These are phyloP conservation scores for Botryotinia calthae DNA, from an alignment of 2,329 filamentous ascomycete genomes.

Conservation along the genomic window DNA sequence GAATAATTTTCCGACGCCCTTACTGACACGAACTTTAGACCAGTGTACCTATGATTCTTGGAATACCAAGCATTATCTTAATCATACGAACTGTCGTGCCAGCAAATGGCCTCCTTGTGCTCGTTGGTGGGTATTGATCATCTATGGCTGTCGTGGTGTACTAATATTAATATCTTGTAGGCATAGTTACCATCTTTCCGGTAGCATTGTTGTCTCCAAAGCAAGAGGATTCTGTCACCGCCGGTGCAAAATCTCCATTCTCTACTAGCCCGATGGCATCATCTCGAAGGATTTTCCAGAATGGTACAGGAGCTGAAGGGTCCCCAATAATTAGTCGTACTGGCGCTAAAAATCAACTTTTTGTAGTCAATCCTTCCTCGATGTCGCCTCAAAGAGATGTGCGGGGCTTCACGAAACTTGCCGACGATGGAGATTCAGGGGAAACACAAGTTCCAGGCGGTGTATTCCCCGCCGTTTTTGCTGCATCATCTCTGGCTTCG, in stretches of 20 bases:
- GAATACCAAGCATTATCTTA: constrained; percentile 32
- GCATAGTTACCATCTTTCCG: constrained; percentile 33
- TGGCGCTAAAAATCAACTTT: constrained; percentile 34
- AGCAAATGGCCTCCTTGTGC: constrained; percentile 35
- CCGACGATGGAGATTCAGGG: constrained; percentile 19
- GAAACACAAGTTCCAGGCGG: constrained; percentile 31
- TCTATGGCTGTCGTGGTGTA: background rate
- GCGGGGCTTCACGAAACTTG: constrained; percentile 32
- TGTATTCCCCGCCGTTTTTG: constrained; percentile 30
- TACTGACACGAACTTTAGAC: constrained; percentile 30
- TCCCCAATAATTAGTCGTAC: constrained; percentile 32
- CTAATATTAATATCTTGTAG: constrained; percentile 21
- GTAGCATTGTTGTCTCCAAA: constrained; percentile 29
- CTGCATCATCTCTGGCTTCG: constrained; percentile 22
- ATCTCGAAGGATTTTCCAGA: constrained; percentile 30
- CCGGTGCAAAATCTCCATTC: constrained; percentile 38
- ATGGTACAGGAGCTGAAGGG: constrained; percentile 27
- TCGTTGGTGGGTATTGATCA: constrained; percentile 33
- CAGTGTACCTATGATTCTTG: constrained; percentile 39
- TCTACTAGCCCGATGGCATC: constrained; percentile 26
- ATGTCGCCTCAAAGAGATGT: constrained; percentile 29
- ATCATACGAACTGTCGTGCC: constrained; percentile 37
- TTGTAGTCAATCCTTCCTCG: constrained; percentile 37
- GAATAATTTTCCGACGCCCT: background rate
- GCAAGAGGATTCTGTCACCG: constrained; percentile 31